phyloP scores from a whole-genome alignment of 1,284 basidiomycete species.

The Gomphus sp. region DNA sequence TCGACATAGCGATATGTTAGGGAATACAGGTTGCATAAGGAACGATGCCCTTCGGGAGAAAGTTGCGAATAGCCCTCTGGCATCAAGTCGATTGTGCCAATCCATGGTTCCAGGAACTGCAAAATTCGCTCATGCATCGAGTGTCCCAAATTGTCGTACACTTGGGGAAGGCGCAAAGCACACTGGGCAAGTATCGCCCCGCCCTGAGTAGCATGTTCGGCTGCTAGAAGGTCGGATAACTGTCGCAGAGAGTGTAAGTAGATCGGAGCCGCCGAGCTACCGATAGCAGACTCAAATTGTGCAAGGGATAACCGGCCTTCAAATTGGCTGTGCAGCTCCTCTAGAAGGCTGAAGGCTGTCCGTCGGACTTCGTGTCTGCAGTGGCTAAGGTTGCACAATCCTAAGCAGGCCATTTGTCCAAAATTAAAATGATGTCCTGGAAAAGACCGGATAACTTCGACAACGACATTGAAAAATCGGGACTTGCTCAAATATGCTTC shows the following conservation, averaged over 20 bases:
- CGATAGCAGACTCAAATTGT: conserved; percentile 69
- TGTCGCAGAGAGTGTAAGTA: conserved; percentile 77
- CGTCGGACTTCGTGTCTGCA: conserved; percentile 57
- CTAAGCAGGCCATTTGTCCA: conserved; percentile 72
- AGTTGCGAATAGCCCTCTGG: conserved; percentile 46
- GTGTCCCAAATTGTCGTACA: conserved; percentile 43
- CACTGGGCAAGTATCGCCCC: conserved; percentile 66
- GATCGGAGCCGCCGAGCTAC: conserved; percentile 65
- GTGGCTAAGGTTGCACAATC: conserved; percentile 81
- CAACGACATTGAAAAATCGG: conserved; percentile 74
- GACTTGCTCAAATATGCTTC: conserved; percentile 44
- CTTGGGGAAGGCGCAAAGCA: conserved; percentile 61
- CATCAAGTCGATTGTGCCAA: conserved; percentile 65
- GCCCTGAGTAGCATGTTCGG: conserved; percentile 69
- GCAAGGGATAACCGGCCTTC: conserved; percentile 54
- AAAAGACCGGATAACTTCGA: conserved; percentile 57
- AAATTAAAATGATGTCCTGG: conserved; percentile 55
- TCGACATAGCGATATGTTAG: conserved; percentile 76
- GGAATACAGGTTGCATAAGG: conserved; percentile 78
- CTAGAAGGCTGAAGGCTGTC: conserved; percentile 75
- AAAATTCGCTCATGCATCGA: conserved; percentile 49
- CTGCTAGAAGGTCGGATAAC: conserved; percentile 71
- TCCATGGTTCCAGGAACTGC: conserved; percentile 75
- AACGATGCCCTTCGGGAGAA: conserved; percentile 51
- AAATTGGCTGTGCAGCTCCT: conserved; percentile 59